Base-by-base conservation (phyloP, 2,329 filamentous ascomycete genomes). In the Exserohilum rostratum region DNA sequence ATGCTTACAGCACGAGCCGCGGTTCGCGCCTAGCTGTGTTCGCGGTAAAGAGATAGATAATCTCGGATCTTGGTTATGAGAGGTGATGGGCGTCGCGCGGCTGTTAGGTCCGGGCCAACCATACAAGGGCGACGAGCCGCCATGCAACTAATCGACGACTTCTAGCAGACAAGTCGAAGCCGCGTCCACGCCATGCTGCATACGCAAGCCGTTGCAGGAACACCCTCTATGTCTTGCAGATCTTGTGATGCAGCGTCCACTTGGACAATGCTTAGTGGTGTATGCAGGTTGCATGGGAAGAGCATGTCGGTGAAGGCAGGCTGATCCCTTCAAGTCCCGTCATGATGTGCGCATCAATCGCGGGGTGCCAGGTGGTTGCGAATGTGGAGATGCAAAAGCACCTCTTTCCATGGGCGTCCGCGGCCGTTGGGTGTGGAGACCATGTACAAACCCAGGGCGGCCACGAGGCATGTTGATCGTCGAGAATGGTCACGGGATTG, bases 231-330 rank as follows among this genome's bases (percentile, higher is more conserved):
- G 30, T 45, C 18, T 27, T 46, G 43, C 30, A 46, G 43, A 46
- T 35, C 30, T 17, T 34, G 27, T 18, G 20, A 27, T 34, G 30
- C 13, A 25, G 43, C 22, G 20, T 18, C 31, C 31, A 6, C 17
- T 25, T 46, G 43, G 30, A 20, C 43, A 25, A 22, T 46, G 31
- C 20, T 27, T 15, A 33, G 31, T 12, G 30, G 22, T 15, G 31
- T 17, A 35, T 9, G n/a, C n/a, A 25, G 22, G 35, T 18, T 40
- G 13, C 25, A 27, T 52, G 30, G 43, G 25, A 40, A 25, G 10
- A 31, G 38, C 20, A 53, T 48, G 50, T 53, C 50, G 44, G 50
- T 53, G 50, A 53, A 30, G 27, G 13, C 35, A 53, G 38, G 31
- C 38, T 48, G 37, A 53, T 15, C 44, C 46, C 50, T 47, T 29